Conservation (phyloP, 768 basidiomycete genomes). For the Pulveroboletus ravenelii region DNA sequence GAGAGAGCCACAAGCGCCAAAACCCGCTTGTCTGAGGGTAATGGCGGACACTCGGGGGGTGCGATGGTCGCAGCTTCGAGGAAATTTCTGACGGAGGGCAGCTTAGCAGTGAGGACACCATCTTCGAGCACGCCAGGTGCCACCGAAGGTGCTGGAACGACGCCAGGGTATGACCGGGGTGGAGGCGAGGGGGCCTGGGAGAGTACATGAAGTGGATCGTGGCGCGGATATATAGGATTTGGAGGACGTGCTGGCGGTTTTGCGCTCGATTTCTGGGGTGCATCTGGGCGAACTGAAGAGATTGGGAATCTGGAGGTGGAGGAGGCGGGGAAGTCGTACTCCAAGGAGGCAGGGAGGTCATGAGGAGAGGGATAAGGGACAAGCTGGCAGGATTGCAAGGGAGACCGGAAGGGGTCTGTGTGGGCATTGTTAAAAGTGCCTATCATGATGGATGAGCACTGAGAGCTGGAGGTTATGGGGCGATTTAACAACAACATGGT, state of each 20-base stretch:
- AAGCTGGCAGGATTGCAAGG: conserved; percentile 16
- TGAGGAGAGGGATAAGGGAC: conserved; percentile 10
- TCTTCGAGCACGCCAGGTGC: conserved; percentile 35
- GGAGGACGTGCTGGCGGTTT: conserved; percentile 22
- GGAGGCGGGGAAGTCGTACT: conserved; percentile 22
- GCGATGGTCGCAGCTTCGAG: conserved; percentile 39
- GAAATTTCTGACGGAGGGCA: conserved; percentile 46
- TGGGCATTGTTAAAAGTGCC: neutral
- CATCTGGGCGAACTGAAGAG: conserved; percentile 36
- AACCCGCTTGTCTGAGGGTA: conserved; percentile 39
- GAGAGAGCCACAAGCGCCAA: conserved; percentile 58
- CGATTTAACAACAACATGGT: conserved; percentile 11
- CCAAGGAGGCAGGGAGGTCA: conserved; percentile 12
- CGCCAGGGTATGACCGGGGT: conserved; percentile 19
- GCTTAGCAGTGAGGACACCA: conserved; percentile 42
- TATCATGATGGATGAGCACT: conserved; percentile 17
- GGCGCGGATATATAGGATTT: conserved; percentile 25
- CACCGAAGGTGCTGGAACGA: conserved; percentile 23
- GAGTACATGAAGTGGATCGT: conserved; percentile 31
- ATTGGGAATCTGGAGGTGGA: conserved; percentile 31
- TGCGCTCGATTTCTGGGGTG: conserved; percentile 18
- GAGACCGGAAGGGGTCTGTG: conserved; percentile 9
- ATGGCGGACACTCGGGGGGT: conserved; percentile 37
- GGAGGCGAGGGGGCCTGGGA: conserved; percentile 17
- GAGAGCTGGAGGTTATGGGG: conserved; percentile 7